Base-by-base conservation (phyloP, 257 asterid genomes). In the Coffea canephora region DNA sequence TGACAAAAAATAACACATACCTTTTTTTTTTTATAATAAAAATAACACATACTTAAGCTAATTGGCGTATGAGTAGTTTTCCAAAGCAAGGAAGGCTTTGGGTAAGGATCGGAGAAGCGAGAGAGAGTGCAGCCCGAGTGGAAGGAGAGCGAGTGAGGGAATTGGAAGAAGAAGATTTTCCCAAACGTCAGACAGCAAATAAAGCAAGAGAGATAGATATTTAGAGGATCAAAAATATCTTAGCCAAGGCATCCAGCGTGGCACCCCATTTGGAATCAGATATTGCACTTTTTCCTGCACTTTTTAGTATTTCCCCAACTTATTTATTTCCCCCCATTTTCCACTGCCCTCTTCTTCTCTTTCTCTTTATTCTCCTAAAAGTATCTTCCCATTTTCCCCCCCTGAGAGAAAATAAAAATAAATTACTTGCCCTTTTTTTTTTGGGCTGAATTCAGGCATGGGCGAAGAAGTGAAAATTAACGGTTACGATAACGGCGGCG, bases 201-300 rank as follows among this genome's bases (percentile, higher is more conserved):
- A 76, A 50, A 85, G 62, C 21, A 69, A 57, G 16, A 49, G 18
- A 34, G 67, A 65, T 11, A 87, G 85, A 88, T 86, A 84, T 84
- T 83, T 80, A 23, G 73, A 72, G 67, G 85, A 85, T 85, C 75
- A 82, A 81, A 89, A 90, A 89, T 88, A 92, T 90, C 93, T 89
- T 23, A 36, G 19, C 0, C 6, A 82, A 67, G 80, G 65, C 65
- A 46, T 88, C 96, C 94, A 86, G 73, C 89, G 92, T 91, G 96
- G 93, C 94, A 76, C 23, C 41, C 71, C 65, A 41, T 78, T 78
- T 80, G 87, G 89, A 85, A 83, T 83, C 87, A 76, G 69, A 86
- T 69, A 52, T 83, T 88, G 89, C 91, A 88, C 96, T 86, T 91
- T 91, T 89, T 82, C 46, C 77, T 57, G 75, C 46, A 43, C 76